Conservation (phyloP, 768 basidiomycete species). For the Macrocybe gigantea region DNA sequence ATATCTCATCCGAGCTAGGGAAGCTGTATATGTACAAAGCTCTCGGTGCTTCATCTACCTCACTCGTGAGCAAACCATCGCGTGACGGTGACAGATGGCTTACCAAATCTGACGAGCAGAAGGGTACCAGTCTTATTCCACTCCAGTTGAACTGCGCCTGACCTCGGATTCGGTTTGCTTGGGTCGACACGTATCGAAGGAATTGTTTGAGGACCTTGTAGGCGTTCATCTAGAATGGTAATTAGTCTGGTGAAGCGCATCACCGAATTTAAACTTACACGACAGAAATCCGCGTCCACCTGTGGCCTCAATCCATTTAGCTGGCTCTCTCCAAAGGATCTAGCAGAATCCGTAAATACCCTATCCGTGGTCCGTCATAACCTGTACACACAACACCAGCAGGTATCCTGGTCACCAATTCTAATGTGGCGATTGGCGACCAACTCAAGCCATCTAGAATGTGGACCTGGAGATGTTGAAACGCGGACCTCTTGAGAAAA, state of each 20-base stretch:
- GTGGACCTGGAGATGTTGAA: conserved; percentile 44
- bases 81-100: conserved; percentile 6
- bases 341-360: conserved; percentile 19
- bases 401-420: conserved; percentile 54
- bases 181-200: conserved; percentile 45
- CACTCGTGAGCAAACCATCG: background rate
- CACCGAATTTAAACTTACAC: conserved; percentile 39
- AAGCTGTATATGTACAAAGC: conserved; percentile 70
- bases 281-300: conserved; percentile 84
- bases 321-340: conserved; percentile 84
- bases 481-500: too few species aligned
- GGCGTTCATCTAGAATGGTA: conserved; percentile 50
- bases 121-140: conserved; percentile 78
- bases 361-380: background rate
- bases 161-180: conserved; percentile 59
- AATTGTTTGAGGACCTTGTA: conserved; percentile 51
- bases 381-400: conserved; percentile 43
- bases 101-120: conserved; percentile 72
- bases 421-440: conserved; percentile 60
- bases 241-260: background rate
- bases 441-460: conserved; percentile 74
- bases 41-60: conserved; percentile 49
- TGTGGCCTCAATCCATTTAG: conserved; percentile 78
- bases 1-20: conserved; percentile 51
- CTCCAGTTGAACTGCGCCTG: conserved; percentile 65